Conservation (phyloP, 306 rosid species). For the Parietaria judaica region DNA sequence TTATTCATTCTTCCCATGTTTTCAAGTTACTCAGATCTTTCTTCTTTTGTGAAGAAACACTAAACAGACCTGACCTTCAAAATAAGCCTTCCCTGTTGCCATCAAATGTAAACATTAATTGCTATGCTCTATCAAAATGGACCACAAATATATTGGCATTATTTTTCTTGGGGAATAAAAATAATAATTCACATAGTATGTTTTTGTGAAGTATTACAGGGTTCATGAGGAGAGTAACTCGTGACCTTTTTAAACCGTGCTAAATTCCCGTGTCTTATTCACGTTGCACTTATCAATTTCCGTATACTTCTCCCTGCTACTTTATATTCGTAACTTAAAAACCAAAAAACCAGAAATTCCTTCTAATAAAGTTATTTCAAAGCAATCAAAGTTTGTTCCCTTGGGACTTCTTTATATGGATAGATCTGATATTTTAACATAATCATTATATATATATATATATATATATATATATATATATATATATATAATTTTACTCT, state of each 20-base stretch:
- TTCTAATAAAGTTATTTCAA: neutral
- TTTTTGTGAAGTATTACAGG: too few relatives aligned
- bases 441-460: too few relatives aligned
- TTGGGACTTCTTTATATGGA: neutral
- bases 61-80: constrained; percentile 6
- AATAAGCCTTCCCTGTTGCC: neutral
- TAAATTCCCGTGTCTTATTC: neutral
- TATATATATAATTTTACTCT: too few relatives aligned
- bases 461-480: too few relatives aligned
- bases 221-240: too few relatives aligned
- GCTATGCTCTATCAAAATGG: neutral
- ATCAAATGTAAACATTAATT: neutral
- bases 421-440: too few relatives aligned
- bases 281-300: too few relatives aligned
- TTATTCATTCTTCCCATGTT: neutral
- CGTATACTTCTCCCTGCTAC: neutral
- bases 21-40: neutral
- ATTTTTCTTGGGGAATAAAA: too few relatives aligned
- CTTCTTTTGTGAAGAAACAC: neutral
- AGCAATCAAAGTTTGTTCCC: neutral
- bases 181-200: too few relatives aligned
- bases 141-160: neutral
- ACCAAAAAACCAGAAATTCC: neutral
- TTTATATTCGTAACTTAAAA: too few relatives aligned
- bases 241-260: too few relatives aligned